Evolutionary conservation across 1,284 basidiomycete species (phyloP), one percentile per base, ranked within the genome.

Genomic region (Gastroboletus turbinatus): DNA sequence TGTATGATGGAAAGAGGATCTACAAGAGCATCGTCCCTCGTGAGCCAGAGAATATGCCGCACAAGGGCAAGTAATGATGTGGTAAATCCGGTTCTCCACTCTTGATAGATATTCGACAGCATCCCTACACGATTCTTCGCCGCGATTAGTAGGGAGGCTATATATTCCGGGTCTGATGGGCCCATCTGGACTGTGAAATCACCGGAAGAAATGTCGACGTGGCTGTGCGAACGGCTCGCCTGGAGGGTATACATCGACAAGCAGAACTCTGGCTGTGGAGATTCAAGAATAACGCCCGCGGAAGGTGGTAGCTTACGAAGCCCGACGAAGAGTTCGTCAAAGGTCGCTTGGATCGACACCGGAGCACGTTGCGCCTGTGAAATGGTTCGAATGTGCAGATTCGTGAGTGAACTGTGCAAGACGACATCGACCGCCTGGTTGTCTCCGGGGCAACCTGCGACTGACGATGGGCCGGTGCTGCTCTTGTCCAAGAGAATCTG

Each of bases 1-100:
- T 90, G 90, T 44, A 84, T 90, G 43, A 85, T 84, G 23, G 90
- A 91, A 36, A 88, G 76, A 23, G 88, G 87, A 67, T 94, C 90
- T 9, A 88, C 76, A 27, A 83, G 72, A 4, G 80, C 66, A n/a
- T 77, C 71, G 30, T 79, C 71, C 35, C 73, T 73, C 8, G 84
- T 83, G 51, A 73, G 72, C 53, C 72, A 66, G 43, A 90, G 74
- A 47, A 88, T 78, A 33, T 73, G 71, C 54, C 72, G 72, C 21
- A 87, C 70, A 14, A 81, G 64, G 17, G 59, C 57, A 47, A 68
- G 70, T 44, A 71, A 70, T 17, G 63, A 62, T 11, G 60, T 60
- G 4, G 70, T 67, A n/a, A 60, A 68, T 55, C 67, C 63, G 2
- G 61, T 58, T 47, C 60, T 67, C 67, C 75, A 73, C 11, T 66